Evolutionary conservation across 2,329 filamentous ascomycete species (phyloP).

Genomic region (Fusarium drepaniforme): DNA sequence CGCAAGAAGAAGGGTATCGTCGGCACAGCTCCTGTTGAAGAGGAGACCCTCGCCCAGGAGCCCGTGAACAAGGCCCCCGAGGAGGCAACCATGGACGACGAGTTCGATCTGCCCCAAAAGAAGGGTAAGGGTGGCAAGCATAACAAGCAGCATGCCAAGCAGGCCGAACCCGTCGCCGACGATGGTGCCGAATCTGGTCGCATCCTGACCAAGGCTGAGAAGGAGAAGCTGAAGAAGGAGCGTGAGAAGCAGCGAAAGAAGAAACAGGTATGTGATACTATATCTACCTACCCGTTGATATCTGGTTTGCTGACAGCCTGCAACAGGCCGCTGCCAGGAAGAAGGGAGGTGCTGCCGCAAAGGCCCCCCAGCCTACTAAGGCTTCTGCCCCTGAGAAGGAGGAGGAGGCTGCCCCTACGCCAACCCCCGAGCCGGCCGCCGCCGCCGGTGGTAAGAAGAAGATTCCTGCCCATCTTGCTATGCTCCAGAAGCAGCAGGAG

Average conservation of each 20-base stretch:
- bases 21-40: slow-evolving; percentile 65
- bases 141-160: slow-evolving; percentile 53
- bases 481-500: slow-evolving; percentile 87
- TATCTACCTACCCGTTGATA: background rate
- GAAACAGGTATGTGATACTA: slow-evolving; percentile 77
- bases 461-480: slow-evolving; percentile 81
- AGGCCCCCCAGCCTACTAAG: slow-evolving; percentile 42
- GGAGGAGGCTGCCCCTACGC: slow-evolving; percentile 62
- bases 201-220: slow-evolving; percentile 96
- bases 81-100: slow-evolving; percentile 86
- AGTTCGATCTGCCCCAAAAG: slow-evolving; percentile 87
- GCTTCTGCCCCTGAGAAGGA: slow-evolving; percentile 70
- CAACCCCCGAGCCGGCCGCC: slow-evolving; percentile 44
- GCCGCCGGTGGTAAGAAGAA: slow-evolving; percentile 78
- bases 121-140: slow-evolving; percentile 71
- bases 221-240: slow-evolving; percentile 98
- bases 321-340: slow-evolving; percentile 79
- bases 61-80: slow-evolving; percentile 75
- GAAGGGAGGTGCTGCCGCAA: slow-evolving; percentile 64
- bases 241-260: slow-evolving; percentile 98
- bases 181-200: slow-evolving; percentile 71
- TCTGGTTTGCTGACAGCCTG: slow-evolving; percentile 19
- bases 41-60: slow-evolving; percentile 75
- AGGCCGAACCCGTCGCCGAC: slow-evolving; percentile 63
- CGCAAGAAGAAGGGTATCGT: slow-evolving; percentile 88